Conservation (phyloP, 2,329 filamentous ascomycete genomes). For the Graphilbum sp. region DNA sequence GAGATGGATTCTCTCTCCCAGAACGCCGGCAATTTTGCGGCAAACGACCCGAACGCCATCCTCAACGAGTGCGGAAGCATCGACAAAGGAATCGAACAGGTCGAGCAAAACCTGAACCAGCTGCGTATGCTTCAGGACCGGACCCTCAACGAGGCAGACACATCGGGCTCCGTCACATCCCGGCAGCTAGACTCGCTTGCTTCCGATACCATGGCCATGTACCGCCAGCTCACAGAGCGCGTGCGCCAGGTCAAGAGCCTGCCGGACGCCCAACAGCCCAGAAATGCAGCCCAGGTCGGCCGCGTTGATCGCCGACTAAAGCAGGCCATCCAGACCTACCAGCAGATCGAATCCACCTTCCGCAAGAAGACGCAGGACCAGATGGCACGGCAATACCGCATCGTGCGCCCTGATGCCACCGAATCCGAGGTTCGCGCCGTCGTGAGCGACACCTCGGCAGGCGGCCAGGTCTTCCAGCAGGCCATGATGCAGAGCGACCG, state of each 20-base stretch:
- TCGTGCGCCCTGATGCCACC: conserved; percentile 67
- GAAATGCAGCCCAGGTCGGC: conserved; percentile 67
- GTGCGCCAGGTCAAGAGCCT: conserved; percentile 65
- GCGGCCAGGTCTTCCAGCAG: conserved; percentile 74
- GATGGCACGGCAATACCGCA: conserved; percentile 78
- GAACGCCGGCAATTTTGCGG: conserved; percentile 27
- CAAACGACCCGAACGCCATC: conserved; percentile 53
- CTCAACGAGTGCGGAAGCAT: conserved; percentile 75
- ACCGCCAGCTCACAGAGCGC: conserved; percentile 62
- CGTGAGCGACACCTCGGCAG: conserved; percentile 52
- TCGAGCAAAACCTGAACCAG: conserved; percentile 56
- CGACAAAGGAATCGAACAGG: conserved; percentile 56
- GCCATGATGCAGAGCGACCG: conserved; percentile 70
- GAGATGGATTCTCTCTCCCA: conserved; percentile 55
- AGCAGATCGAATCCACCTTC: conserved; percentile 65
- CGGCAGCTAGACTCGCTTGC: conserved; percentile 58
- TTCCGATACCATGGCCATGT: conserved; percentile 67
- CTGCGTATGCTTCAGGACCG: conserved; percentile 56
- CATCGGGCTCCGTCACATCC: conserved; percentile 45
- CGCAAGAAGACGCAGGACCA: conserved; percentile 66
- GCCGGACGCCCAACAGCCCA: conserved; percentile 54
- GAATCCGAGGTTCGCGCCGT: conserved; percentile 65
- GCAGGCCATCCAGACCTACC: conserved; percentile 65
- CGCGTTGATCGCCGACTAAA: conserved; percentile 68
- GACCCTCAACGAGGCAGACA: conserved; percentile 59